These are phyloP conservation scores for Salix arbutifolia DNA, from an alignment of 345 rosid genomes.

Conservation along the genomic window DNA sequence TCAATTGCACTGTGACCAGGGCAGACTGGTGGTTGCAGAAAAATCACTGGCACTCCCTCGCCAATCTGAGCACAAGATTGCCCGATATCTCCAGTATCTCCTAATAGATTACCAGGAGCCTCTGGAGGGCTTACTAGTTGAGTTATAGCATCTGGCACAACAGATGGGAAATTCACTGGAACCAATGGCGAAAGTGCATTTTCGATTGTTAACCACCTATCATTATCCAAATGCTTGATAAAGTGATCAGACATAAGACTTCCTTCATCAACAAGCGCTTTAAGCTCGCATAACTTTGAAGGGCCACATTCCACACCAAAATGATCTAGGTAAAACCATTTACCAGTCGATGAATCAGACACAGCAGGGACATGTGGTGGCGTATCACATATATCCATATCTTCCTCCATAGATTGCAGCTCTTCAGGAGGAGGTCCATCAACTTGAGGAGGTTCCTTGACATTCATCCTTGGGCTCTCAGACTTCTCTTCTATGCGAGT, in stretches of 20 bases:
- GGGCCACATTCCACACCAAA: slow-evolving; percentile 85
- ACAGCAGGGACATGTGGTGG: slow-evolving; percentile 74
- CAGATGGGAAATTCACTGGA: slow-evolving; percentile 43
- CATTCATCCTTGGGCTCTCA: slow-evolving; percentile 36
- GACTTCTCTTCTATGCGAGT: slow-evolving; percentile 49
- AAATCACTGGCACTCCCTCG: slow-evolving; percentile 29
- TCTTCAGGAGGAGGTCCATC: slow-evolving; percentile 58
- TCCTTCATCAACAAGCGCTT: slow-evolving; percentile 75
- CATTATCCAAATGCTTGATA: slow-evolving; percentile 69
- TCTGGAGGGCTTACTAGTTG: slow-evolving; percentile 86
- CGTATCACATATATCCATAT: slow-evolving; percentile 95
- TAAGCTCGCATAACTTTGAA: slow-evolving; percentile 73
- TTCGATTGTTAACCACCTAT: slow-evolving; percentile 95
- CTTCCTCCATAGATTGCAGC: slow-evolving; percentile 95
- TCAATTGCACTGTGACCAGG: slow-evolving; percentile 24
- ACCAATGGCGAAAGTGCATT: slow-evolving; percentile 86
- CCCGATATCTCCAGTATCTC: slow-evolving; percentile 47
- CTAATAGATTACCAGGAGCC: slow-evolving; percentile 85
- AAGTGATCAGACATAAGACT: slow-evolving; percentile 81
- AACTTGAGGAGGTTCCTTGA: slow-evolving; percentile 43
- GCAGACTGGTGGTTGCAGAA: slow-evolving; percentile 2
- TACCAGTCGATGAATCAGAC: slow-evolving; percentile 60
- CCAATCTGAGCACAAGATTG: slow-evolving; percentile 30
- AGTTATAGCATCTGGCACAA: slow-evolving; percentile 68
- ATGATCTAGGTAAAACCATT: slow-evolving; percentile 94